Conservation (phyloP, 2,329 filamentous ascomycete species). For the Xylariaceae sp. region DNA sequence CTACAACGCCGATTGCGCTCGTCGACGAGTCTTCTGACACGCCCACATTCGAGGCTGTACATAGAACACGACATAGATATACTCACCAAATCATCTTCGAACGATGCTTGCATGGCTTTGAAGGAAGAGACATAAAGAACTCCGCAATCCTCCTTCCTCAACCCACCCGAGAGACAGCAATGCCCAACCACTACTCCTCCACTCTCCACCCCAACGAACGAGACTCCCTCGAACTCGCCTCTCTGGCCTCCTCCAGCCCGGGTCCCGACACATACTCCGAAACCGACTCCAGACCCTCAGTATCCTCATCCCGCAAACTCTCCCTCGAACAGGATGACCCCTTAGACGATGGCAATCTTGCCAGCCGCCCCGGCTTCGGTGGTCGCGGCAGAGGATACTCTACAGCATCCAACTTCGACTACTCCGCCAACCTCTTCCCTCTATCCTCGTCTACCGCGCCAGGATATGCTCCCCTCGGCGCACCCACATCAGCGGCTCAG, state of each 20-base stretch:
- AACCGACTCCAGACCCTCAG: conserved; percentile 75
- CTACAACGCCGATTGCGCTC: too few relatives aligned
- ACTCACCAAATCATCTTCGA: too few relatives aligned
- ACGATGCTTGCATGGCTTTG: too few relatives aligned
- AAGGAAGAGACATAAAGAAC: too few relatives aligned
- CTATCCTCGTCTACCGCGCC: conserved; percentile 73
- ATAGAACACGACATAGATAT: too few relatives aligned
- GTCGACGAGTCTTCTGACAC: too few relatives aligned
- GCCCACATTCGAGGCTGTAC: too few relatives aligned
- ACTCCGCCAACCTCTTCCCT: conserved; percentile 88
- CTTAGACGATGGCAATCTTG: conserved; percentile 59
- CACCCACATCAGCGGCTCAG: conserved; percentile 56
- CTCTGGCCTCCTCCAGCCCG: conserved; percentile 79
- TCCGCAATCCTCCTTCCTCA: too few relatives aligned
- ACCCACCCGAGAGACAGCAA: conserved; percentile 21
- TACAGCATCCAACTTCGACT: conserved; percentile 90
- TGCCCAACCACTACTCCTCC: conserved; percentile 41
- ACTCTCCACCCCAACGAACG: conserved; percentile 52
- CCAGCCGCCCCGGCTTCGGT: conserved; percentile 38
- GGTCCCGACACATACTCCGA: conserved; percentile 57
- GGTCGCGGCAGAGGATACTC: conserved; percentile 71
- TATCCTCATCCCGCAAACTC: conserved; percentile 85
- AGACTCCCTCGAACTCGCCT: conserved; percentile 95
- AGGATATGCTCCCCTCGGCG: conserved; percentile 80
- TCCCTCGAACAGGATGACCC: conserved; percentile 87